phyloP scores from a whole-genome alignment of 257 asterid genomes.

The Solanum appendiculatum region DNA sequence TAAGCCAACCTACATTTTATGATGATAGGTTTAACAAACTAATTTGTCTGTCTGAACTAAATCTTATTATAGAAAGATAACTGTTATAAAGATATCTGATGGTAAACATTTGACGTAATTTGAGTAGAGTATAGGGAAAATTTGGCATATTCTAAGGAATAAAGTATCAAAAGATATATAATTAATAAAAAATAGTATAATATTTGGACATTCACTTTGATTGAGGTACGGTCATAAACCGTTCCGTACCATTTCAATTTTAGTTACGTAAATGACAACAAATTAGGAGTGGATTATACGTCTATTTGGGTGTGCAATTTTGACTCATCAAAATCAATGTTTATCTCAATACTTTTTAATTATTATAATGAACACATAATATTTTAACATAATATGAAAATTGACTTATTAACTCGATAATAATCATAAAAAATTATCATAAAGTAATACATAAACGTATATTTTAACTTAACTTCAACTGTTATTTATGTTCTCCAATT shows the following conservation, averaged over 20 bases:
- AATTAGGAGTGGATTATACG: background rate
- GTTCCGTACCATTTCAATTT: background rate
- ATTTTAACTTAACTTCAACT: fast-evolving
- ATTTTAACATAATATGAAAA: no score
- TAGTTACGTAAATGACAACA: background rate
- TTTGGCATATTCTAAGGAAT: background rate
- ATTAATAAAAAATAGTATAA: background rate
- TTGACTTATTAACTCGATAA: no score
- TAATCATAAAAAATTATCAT: no score
- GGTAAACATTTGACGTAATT: no score
- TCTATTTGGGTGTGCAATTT: background rate
- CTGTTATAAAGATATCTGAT: no score
- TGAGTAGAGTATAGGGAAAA: background rate
- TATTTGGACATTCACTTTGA: background rate
- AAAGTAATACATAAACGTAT: background rate
- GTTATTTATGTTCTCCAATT: no score
- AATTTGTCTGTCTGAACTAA: no score
- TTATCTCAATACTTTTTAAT: background rate
- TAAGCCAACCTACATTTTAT: no score
- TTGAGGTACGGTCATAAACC: background rate
- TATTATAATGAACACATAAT: background rate
- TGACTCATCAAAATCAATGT: background rate
- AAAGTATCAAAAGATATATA: background rate
- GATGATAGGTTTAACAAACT: no score
- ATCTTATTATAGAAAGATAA: no score